Evolutionary conservation across 495 filamentous ascomycete genomes (phyloP).

Genomic region (Aspergillus carlsbadensis): DNA sequence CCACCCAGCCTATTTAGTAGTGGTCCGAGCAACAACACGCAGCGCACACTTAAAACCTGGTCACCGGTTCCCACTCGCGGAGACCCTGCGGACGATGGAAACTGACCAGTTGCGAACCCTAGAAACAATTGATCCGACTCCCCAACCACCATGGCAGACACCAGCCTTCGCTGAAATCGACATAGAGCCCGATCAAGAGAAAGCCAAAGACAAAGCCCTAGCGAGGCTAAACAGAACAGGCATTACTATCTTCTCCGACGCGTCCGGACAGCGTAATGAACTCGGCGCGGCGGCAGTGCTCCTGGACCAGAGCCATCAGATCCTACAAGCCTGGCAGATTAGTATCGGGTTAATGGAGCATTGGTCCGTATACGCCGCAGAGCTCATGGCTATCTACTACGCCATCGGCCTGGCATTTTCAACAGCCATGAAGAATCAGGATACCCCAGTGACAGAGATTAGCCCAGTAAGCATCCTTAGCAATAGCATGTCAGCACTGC

Average conservation of each 20-base stretch:
- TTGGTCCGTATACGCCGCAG: slow-evolving; percentile 18
- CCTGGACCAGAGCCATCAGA: slow-evolving; percentile 8
- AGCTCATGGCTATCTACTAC: background rate
- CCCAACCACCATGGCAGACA: slow-evolving; percentile 13
- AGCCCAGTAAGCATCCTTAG: slow-evolving; percentile 14
- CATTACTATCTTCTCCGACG: slow-evolving; percentile 16
- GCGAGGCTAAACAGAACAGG: background rate
- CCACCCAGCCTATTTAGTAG: too few species aligned
- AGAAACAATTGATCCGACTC: slow-evolving; percentile 23
- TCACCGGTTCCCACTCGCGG: slow-evolving; percentile 1
- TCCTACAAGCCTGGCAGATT: slow-evolving; percentile 7
- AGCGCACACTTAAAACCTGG: too few species aligned
- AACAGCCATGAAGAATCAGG: background rate
- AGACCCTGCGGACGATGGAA: slow-evolving; percentile 20
- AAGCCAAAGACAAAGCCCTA: slow-evolving; percentile 6
- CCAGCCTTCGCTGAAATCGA: slow-evolving; percentile 17
- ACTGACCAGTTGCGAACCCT: slow-evolving; percentile 11
- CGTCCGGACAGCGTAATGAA: slow-evolving; percentile 11
- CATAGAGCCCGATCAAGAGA: slow-evolving; percentile 17
- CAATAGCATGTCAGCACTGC: slow-evolving; percentile 18
- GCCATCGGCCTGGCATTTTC: background rate
- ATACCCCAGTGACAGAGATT: background rate
- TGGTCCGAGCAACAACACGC: too few species aligned
- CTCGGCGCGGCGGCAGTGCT: slow-evolving; percentile 14
- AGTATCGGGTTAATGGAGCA: slow-evolving; percentile 13